phyloP scores from a whole-genome alignment of 352 stramenopile species.

The Pythium apleroticum region DNA sequence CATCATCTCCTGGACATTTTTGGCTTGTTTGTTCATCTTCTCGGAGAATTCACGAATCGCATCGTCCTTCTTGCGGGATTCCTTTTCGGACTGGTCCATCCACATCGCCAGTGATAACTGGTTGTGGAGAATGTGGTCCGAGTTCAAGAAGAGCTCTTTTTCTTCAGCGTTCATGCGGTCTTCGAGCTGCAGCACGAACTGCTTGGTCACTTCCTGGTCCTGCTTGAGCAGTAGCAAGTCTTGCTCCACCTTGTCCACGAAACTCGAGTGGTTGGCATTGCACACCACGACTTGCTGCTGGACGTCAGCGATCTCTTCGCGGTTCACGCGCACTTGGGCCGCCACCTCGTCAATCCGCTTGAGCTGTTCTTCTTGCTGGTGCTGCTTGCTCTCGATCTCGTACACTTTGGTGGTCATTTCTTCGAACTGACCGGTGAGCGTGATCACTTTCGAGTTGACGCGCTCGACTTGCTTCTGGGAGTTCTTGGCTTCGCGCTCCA shows the following conservation, averaged over 20 bases:
- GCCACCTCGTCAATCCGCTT: slow-evolving; percentile 75
- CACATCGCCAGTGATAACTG: slow-evolving; percentile 77
- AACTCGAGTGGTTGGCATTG: slow-evolving; percentile 41
- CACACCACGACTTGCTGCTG: slow-evolving; percentile 49
- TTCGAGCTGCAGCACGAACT: slow-evolving; percentile 84
- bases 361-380: slow-evolving; percentile 60
- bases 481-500: slow-evolving; percentile 75
- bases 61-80: slow-evolving; percentile 70
- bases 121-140: slow-evolving; percentile 79
- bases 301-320: slow-evolving; percentile 51
- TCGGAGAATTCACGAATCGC: slow-evolving; percentile 78
- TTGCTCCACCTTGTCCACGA: slow-evolving; percentile 53
- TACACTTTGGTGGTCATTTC: slow-evolving; percentile 62
- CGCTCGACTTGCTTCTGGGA: slow-evolving; percentile 78
- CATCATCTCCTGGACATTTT: slow-evolving; percentile 87
- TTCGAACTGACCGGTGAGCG: slow-evolving; percentile 72
- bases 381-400: slow-evolving; percentile 61
- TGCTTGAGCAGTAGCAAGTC: slow-evolving; percentile 51
- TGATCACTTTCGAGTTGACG: slow-evolving; percentile 76
- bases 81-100: slow-evolving; percentile 74
- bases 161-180: slow-evolving; percentile 82
- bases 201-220: slow-evolving; percentile 74
- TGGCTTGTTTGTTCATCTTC: slow-evolving; percentile 79
- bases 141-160: slow-evolving; percentile 78
- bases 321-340: slow-evolving; percentile 42